Conservation (phyloP, 1,139 yeast species). For the Pneumocystis oryctolagi region DNA sequence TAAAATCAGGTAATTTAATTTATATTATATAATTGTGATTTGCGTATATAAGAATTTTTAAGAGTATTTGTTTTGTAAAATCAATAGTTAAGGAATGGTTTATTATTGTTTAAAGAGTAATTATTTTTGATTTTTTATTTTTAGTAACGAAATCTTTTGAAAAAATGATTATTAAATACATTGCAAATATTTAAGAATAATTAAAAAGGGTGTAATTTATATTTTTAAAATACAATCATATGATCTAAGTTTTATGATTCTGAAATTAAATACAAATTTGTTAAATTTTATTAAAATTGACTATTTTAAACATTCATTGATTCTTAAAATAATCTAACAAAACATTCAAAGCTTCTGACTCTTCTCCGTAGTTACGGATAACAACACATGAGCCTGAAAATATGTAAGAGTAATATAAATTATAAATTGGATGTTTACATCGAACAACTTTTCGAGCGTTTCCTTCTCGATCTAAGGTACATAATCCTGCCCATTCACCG, state of each 20-base stretch:
- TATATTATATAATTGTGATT: too few species aligned
- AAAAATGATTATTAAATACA: too few species aligned
- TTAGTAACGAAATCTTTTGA: neutral
- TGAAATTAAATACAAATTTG: too few species aligned
- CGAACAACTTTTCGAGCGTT: constrained; percentile 99
- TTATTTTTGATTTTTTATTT: neutral
- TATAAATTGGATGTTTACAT: constrained; percentile 75
- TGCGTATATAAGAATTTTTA: too few species aligned
- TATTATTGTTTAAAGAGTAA: too few species aligned
- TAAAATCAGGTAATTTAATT: too few species aligned
- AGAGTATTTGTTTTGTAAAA: too few species aligned
- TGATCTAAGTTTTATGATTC: too few species aligned
- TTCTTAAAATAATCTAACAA: constrained; percentile 93
- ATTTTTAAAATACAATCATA: neutral
- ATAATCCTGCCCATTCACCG: constrained; percentile 99
- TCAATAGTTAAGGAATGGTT: too few species aligned
- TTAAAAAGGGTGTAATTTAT: neutral
- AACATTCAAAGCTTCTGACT: constrained; percentile 94
- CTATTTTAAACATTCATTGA: constrained; percentile 36
- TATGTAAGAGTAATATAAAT: constrained; percentile 1
- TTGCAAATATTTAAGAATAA: neutral
- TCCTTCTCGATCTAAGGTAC: constrained; percentile 99
- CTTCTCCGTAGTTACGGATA: constrained; percentile 69
- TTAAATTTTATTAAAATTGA: neutral
- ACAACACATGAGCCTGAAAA: neutral